Base-by-base conservation (phyloP, 306 rosid genomes). In the Ormosia emarginata region DNA sequence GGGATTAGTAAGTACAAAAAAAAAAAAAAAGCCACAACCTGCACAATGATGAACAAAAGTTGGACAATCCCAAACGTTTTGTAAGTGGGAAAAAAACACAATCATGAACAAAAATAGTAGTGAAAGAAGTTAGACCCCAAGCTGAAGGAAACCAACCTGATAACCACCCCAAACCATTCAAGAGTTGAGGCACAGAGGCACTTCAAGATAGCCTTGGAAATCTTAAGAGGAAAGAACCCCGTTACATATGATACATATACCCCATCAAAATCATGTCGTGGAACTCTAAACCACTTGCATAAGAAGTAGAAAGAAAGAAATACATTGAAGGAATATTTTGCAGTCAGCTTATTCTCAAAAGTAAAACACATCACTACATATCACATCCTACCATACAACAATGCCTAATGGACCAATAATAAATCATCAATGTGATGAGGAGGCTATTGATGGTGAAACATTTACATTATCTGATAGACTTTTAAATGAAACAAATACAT, bases 181-280 rank as follows among this genome's bases (percentile, higher is more conserved):
- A n/a, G n/a, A n/a, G n/a, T n/a, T n/a, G n/a, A n/a, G n/a, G n/a
- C n/a, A n/a, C n/a, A n/a, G n/a, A n/a, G n/a, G n/a, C n/a, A n/a
- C n/a, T n/a, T n/a, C n/a, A 91, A 91, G 74, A 91, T 63, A 78
- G 93, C 92, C 89, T 86, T 91, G 8, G 96, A 81, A 75, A 91
- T 78, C 62, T 87, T 90, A 33, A 11, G 66, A 4, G 96, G 91
- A 82, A 88, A 88, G 47, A 83, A 73, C 80, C 90, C 93, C 90
- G 83, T 88, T 55, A 88, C 90, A 85, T 89, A 84, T 4, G 93
- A 86, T 72, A 90, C 83, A 67, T 93, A 89, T 5, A 91, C 83
- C 59, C 96, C 96, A 50, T 93, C 96, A 55, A 91, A 86, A 90
- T 91, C 96, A 85, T 91, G 96, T 39, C 96, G n/a, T n/a, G n/a